Evolutionary conservation across 75 land plant species (phyloP), one percentile per base, ranked within the genome.

Genomic region (Pinus tabuliformis): DNA sequence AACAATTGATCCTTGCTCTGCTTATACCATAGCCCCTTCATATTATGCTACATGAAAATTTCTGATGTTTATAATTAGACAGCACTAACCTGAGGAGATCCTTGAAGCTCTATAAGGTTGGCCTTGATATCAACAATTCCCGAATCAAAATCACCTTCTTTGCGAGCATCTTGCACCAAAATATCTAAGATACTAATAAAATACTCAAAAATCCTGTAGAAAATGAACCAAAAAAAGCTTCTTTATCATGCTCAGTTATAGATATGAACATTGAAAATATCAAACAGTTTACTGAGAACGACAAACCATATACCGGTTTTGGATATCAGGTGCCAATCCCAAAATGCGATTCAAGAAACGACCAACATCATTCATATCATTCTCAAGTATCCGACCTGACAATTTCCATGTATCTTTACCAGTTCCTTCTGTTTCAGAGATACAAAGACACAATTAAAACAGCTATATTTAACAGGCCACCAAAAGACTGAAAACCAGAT

Each of bases 41-140:
- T 9, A 24, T 42, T 5, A 37, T 5, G 18, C 3, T 33, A 73
- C 20, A 22, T 20, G 17, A 12, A 77, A 37, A 63, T 12, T 37
- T 18, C 8, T 30, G 22, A 20, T 20, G 17, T 13, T n/a, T 14
- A 36, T 14, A n/a, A 5, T 58, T 22, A 15, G 33, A 71, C 45
- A 26, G 2, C 18, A 61, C 54, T 64, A 54, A 91, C 99, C 99
- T 91, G 93, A 36, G 99, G 96, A 13, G 72, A 45, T 63, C 88
- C 92, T 52, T 84, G 88, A 62, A 91, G 80, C 72, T 90, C 97
- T 58, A 96, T 86, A 56, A 70, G 49, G 62, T 86, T 89, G 26
- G 94, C 99, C 73, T 78, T 93, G 72, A 96, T 96, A 77, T 93
- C 97, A 74, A 93, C 92, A 80, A 96, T 96, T 65, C 99, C 99